A percentile compares a stretch with the other conserved stretches of the same genome.
phyloP scores from a whole-genome alignment of 2,329 filamentous ascomycete genomes.

The Neurospora sp. region DNA sequence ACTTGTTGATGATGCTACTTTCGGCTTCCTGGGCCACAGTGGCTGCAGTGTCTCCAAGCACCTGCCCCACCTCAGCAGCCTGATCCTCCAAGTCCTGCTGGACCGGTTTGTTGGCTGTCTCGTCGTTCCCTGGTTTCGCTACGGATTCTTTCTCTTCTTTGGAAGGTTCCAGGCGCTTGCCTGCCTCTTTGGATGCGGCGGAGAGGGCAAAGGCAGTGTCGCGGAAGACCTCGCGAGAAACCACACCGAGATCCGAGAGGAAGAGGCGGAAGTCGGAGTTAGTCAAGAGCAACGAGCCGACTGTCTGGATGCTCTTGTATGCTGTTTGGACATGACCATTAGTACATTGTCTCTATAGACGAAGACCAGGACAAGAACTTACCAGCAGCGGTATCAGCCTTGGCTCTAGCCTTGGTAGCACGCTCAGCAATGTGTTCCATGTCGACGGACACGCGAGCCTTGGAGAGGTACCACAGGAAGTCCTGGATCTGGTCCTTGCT shows the following conservation, averaged over 20 bases:
- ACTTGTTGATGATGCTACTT: slow-evolving; percentile 63
- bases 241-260: slow-evolving; percentile 65
- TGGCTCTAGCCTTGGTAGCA: slow-evolving; percentile 53
- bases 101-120: slow-evolving; percentile 35
- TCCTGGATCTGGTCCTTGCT: slow-evolving; percentile 78
- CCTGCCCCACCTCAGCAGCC: slow-evolving; percentile 42
- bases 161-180: slow-evolving; percentile 62
- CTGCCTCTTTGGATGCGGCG: slow-evolving; percentile 63
- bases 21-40: slow-evolving; percentile 49
- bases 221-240: slow-evolving; percentile 75
- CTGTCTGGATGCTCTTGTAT: slow-evolving; percentile 72
- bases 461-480: slow-evolving; percentile 75
- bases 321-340: slow-evolving; percentile 36
- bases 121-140: slow-evolving; percentile 40
- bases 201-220: slow-evolving; percentile 78
- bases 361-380: slow-evolving; percentile 8
- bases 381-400: slow-evolving; percentile 65
- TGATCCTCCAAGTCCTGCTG: slow-evolving; percentile 55
- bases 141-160: slow-evolving; percentile 46
- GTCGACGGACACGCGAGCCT: slow-evolving; percentile 62
- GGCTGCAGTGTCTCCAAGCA: slow-evolving; percentile 42
- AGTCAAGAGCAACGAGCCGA: slow-evolving; percentile 74
- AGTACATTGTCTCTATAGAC: neutral
- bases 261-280: slow-evolving; percentile 88
- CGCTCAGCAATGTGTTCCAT: slow-evolving; percentile 51